A percentile compares a stretch with the other conserved stretches of the same genome.
Evolutionary conservation across 75 land plant species (phyloP).

Genomic region (Azolla pinnata): DNA sequence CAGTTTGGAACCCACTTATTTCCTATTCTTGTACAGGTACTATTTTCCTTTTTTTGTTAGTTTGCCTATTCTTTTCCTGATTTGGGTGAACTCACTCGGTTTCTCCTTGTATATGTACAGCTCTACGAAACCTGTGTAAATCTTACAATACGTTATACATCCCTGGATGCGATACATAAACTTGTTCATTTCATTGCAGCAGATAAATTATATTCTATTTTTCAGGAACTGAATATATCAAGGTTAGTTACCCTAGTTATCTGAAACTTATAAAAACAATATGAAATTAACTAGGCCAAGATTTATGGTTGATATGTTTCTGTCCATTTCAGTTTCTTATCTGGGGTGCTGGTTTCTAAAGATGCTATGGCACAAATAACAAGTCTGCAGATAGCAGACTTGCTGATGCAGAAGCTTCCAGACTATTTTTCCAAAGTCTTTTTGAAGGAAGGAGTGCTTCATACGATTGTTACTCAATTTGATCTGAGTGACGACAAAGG

Average conservation of each 20-base stretch:
- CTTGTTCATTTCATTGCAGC: conserved; percentile 38
- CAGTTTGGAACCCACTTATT: conserved; percentile 53
- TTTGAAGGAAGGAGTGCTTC: conserved; percentile 61
- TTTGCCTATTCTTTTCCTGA: conserved; percentile 5
- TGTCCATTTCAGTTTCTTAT: conserved; percentile 40
- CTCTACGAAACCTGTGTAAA: conserved; percentile 50
- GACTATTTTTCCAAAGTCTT: conserved; percentile 33
- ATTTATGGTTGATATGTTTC: neutral
- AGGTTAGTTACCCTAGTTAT: conserved; percentile 30
- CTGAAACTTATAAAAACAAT: conserved; percentile 8
- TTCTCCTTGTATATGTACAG: conserved; percentile 25
- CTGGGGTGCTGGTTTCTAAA: conserved; percentile 45
- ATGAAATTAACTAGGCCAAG: neutral
- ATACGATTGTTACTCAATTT: conserved; percentile 37
- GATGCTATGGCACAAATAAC: conserved; percentile 42
- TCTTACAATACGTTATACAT: conserved; percentile 39
- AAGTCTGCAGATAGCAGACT: conserved; percentile 46
- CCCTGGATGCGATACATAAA: conserved; percentile 38
- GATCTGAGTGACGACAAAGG: neutral
- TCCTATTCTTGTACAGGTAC: conserved; percentile 49
- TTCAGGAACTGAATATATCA: conserved; percentile 43
- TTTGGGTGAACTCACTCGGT: conserved; percentile 1
- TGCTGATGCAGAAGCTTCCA: conserved; percentile 52
- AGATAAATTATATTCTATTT: conserved; percentile 36
- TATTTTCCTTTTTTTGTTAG: neutral